Evolutionary conservation across 1,284 basidiomycete species (phyloP).

Genomic region (Veloporphyrellus conicus): DNA sequence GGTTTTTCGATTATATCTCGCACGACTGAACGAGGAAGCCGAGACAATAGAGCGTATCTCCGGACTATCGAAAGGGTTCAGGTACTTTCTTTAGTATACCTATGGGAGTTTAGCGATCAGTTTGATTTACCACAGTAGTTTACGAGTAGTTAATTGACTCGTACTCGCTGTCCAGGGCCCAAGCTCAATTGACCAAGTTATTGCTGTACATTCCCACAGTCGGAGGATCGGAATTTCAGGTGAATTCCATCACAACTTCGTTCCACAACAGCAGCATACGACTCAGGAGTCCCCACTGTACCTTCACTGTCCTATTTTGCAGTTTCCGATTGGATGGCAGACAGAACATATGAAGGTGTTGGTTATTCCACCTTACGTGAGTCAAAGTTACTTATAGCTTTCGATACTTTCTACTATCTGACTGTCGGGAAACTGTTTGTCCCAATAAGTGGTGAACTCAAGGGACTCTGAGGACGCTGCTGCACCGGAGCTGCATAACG

Average conservation of each 20-base stretch:
- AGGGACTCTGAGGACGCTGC: slow-evolving; percentile 9
- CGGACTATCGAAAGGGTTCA: slow-evolving; percentile 37
- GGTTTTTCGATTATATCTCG: slow-evolving; percentile 49
- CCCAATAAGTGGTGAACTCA: slow-evolving; percentile 3
- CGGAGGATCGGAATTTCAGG: no score
- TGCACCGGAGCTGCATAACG: slow-evolving; percentile 1
- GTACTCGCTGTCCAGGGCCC: no score
- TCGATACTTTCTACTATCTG: no score
- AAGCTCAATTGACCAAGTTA: no score
- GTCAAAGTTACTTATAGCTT: neutral
- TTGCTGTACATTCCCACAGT: no score
- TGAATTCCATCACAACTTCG: no score
- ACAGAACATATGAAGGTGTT: slow-evolving; percentile 5
- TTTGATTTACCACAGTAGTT: neutral
- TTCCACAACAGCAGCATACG: no score
- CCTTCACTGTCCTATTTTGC: neutral
- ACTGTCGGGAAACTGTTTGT: no score
- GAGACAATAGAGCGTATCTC: slow-evolving; percentile 41
- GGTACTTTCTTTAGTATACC: slow-evolving; percentile 40
- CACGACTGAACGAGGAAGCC: slow-evolving; percentile 43
- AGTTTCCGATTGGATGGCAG: slow-evolving; percentile 5
- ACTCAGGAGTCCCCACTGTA: neutral
- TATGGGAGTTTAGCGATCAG: neutral
- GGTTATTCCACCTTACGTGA: slow-evolving; percentile 19
- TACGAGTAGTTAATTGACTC: no score